Evolutionary conservation across 805 yeast genomes (phyloP).

Genomic region (Candida adriatica): DNA sequence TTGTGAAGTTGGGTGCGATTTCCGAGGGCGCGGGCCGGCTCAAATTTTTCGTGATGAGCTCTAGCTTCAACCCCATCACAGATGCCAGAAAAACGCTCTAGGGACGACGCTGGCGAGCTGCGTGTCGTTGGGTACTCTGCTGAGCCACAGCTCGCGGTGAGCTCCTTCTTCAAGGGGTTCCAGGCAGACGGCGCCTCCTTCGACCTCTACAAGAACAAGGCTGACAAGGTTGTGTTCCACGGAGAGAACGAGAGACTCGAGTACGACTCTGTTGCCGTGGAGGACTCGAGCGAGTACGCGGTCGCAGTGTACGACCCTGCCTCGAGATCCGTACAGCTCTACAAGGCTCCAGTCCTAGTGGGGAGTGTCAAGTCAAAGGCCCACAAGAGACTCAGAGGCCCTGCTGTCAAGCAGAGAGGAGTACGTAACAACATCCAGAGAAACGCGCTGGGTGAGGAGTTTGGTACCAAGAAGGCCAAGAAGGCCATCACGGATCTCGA

Average conservation of each 20-base stretch:
- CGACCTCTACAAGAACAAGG: conserved; percentile 44
- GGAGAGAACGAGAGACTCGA: conserved; percentile 73
- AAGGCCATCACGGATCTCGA: conserved; percentile 77
- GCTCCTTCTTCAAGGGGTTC: conserved; percentile 78
- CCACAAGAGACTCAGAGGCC: conserved; percentile 51
- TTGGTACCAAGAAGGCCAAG: conserved; percentile 95
- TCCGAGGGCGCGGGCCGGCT: too few relatives aligned
- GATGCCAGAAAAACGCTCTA: conserved; percentile 25
- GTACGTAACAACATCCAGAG: conserved; percentile 51
- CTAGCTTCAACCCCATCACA: background rate
- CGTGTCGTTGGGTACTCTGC: conserved; percentile 30
- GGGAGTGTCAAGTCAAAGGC: conserved; percentile 59
- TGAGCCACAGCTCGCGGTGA: conserved; percentile 46
- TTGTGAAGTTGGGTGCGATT: too few relatives aligned
- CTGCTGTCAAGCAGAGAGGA: conserved; percentile 53
- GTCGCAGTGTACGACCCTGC: conserved; percentile 73
- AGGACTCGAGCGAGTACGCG: conserved; percentile 43
- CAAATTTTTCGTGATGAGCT: too few relatives aligned
- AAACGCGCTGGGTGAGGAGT: conserved; percentile 86
- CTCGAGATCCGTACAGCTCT: conserved; percentile 57
- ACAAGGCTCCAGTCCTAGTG: conserved; percentile 55
- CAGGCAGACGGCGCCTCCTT: conserved; percentile 49
- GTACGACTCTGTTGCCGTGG: conserved; percentile 53
- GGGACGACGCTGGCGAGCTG: conserved; percentile 34
- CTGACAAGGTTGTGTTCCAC: conserved; percentile 47